These are phyloP conservation scores for Alternaria sp. DNA, from an alignment of 2,329 filamentous ascomycete genomes.

Conservation along the genomic window DNA sequence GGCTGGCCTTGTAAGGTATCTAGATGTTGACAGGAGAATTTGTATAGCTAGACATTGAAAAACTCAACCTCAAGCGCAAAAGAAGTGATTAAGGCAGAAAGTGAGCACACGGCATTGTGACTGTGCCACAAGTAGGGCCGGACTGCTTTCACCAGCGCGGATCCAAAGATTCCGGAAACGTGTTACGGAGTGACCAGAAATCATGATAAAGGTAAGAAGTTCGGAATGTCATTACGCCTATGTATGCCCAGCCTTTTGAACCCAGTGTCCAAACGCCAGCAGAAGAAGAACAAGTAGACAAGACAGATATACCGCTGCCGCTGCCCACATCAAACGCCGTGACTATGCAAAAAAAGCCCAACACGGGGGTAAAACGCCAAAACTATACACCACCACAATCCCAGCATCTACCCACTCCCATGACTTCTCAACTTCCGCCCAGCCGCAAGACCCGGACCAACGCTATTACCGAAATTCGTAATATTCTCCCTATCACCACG, in stretches of 20 bases:
- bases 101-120: neutral
- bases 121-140: neutral
- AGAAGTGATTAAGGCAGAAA: neutral
- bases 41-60: neutral
- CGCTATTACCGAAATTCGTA: conserved; percentile 50
- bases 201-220: neutral
- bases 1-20: neutral
- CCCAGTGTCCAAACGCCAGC: neutral
- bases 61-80: neutral
- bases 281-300: neutral
- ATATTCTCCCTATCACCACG: conserved; percentile 50
- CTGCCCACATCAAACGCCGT: neutral
- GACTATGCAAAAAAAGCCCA: neutral
- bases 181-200: no score
- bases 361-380: neutral
- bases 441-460: conserved; percentile 44
- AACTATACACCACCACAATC: neutral
- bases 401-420: conserved; percentile 22
- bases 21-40: neutral
- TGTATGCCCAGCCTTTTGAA: neutral
- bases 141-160: neutral
- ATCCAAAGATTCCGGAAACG: neutral
- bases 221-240: neutral
- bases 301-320: neutral
- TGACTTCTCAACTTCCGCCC: conserved; percentile 51